Conservation (phyloP, 2,329 filamentous ascomycete species). For the Pestalotiopsis sp. region DNA sequence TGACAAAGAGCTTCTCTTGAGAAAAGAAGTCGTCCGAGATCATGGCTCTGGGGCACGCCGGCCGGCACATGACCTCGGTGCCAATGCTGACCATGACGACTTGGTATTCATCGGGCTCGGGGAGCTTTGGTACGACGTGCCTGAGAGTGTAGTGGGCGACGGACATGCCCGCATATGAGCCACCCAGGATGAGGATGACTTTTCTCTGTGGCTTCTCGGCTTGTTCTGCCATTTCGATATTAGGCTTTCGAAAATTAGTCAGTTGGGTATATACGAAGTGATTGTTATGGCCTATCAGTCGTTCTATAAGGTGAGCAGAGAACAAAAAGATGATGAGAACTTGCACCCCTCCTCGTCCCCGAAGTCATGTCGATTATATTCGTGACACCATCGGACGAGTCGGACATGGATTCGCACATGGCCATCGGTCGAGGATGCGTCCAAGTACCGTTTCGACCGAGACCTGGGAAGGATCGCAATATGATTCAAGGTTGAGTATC, state of each 20-base stretch:
- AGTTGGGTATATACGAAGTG: neutral
- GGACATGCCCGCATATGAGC: conserved; percentile 52
- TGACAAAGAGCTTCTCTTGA: conserved; percentile 45
- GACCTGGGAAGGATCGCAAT: neutral
- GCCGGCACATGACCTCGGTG: conserved; percentile 41
- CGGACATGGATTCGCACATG: neutral
- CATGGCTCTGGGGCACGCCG: conserved; percentile 46
- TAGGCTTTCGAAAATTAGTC: neutral
- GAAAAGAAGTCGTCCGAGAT: conserved; percentile 45
- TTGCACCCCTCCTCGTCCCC: neutral
- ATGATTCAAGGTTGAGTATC: neutral
- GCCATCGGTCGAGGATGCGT: neutral
- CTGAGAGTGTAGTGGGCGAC: conserved; percentile 55
- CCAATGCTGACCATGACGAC: conserved; percentile 46
- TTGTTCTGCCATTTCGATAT: neutral
- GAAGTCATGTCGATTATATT: neutral
- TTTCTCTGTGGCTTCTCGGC: conserved; percentile 18
- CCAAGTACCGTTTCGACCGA: neutral
- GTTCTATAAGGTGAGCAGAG: neutral
- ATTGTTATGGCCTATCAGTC: neutral
- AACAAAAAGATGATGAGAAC: neutral
- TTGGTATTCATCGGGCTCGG: conserved; percentile 36
- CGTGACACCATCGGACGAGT: neutral
- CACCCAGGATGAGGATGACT: conserved; percentile 54
- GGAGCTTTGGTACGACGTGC: conserved; percentile 46